A percentile compares a stretch with the other conserved stretches of the same genome.
phyloP scores from a whole-genome alignment of 371 early-diverging fungal genomes.

The Capillidium heterosporum region DNA sequence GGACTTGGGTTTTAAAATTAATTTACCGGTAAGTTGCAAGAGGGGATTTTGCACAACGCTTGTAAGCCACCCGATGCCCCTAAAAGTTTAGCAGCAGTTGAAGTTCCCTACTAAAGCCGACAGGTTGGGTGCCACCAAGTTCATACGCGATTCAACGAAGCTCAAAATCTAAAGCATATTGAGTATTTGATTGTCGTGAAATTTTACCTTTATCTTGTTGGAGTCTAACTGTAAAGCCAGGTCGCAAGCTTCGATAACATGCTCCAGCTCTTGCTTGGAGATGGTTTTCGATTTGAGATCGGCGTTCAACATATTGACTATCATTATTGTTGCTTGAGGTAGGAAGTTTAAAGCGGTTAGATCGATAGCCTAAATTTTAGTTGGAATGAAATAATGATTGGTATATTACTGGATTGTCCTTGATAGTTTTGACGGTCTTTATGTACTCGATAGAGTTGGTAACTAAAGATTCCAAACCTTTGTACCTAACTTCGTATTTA shows the following conservation, averaged over 20 bases:
- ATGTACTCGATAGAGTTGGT: slow-evolving; percentile 78
- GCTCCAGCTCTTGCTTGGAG: slow-evolving; percentile 29
- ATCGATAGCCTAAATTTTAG: slow-evolving; percentile 24
- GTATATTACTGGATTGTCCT: background rate
- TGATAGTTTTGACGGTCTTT: slow-evolving; percentile 47
- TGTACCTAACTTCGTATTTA: slow-evolving; percentile 71
- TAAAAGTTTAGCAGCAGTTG: slow-evolving; percentile 79
- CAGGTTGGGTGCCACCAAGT: slow-evolving; percentile 83
- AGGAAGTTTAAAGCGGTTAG: slow-evolving; percentile 18
- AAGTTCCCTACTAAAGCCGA: slow-evolving; percentile 71
- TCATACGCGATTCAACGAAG: slow-evolving; percentile 89
- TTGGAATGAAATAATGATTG: slow-evolving; percentile 45
- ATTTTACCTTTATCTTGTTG: slow-evolving; percentile 35
- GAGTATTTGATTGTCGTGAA: background rate
- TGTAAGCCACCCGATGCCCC: slow-evolving; percentile 82
- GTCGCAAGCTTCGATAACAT: slow-evolving; percentile 67
- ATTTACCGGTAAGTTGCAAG: slow-evolving; percentile 67
- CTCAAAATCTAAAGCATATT: slow-evolving; percentile 10
- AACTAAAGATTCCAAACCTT: slow-evolving; percentile 79
- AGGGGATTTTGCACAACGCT: slow-evolving; percentile 72
- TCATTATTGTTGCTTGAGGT: slow-evolving; percentile 75
- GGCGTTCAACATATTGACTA: slow-evolving; percentile 79
- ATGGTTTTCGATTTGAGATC: slow-evolving; percentile 58
- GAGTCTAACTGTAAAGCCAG: slow-evolving; percentile 53
- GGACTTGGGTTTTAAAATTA: background rate